phyloP scores from a whole-genome alignment of 2,329 filamentous ascomycete species.

The Fulvia fulva region DNA sequence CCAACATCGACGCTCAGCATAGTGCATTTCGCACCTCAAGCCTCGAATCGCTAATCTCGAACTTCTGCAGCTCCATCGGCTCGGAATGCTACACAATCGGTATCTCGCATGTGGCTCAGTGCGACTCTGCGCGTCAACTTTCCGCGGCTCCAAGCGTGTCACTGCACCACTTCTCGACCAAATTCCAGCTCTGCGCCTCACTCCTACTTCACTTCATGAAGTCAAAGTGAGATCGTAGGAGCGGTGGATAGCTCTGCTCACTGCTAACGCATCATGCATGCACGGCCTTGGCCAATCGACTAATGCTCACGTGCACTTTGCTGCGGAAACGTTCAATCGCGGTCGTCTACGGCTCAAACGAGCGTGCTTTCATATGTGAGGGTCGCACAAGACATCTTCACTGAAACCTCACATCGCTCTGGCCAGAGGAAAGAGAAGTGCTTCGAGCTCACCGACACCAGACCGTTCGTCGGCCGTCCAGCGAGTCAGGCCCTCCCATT shows the following conservation, averaged over 20 bases:
- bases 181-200: background rate
- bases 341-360: background rate
- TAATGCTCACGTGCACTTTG: background rate
- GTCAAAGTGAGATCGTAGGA: conserved; percentile 2
- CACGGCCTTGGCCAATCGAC: background rate
- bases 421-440: background rate
- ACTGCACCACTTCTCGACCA: conserved; percentile 6
- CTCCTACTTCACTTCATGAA: conserved; percentile 1
- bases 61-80: conserved; percentile 27
- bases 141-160: background rate
- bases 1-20: background rate
- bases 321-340: background rate
- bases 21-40: conserved; percentile 26
- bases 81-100: conserved; percentile 9
- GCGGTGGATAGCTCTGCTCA: conserved; percentile 1
- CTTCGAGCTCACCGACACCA: background rate
- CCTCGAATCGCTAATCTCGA: conserved; percentile 31
- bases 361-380: conserved; percentile 1
- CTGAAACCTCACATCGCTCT: background rate
- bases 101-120: conserved; percentile 1
- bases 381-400: background rate
- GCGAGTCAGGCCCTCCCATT: background rate
- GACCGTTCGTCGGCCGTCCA: background rate
- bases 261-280: conserved; percentile 4
- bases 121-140: background rate